Conservation (phyloP, 345 rosid genomes). For the Stellera chamaejasme region DNA sequence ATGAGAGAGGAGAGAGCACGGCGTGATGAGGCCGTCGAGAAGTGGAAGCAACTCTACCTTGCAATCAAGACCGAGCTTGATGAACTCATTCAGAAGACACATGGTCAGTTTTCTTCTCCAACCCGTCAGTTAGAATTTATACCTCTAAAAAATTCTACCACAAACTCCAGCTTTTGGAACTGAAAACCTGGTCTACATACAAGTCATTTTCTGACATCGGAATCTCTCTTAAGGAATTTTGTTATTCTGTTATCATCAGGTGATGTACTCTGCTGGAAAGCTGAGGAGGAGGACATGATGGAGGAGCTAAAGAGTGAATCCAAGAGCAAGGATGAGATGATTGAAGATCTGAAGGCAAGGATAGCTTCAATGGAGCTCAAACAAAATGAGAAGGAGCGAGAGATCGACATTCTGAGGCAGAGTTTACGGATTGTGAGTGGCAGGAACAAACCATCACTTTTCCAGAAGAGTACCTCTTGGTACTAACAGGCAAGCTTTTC, state of each 20-base stretch:
- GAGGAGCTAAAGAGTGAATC: slow-evolving; percentile 55
- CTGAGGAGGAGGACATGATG: slow-evolving; percentile 33
- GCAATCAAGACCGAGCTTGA: slow-evolving; percentile 84
- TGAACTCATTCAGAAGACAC: slow-evolving; percentile 60
- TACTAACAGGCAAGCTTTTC: slow-evolving; percentile 1
- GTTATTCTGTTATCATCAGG: slow-evolving; percentile 17
- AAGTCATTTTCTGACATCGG: background rate
- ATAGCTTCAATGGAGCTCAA: slow-evolving; percentile 38
- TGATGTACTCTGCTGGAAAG: slow-evolving; percentile 33
- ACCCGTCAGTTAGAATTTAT: slow-evolving; percentile 12
- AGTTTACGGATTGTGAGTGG: slow-evolving; percentile 50
- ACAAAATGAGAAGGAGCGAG: slow-evolving; percentile 38
- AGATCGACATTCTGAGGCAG: slow-evolving; percentile 66
- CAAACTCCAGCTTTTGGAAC: background rate
- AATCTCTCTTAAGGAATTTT: background rate
- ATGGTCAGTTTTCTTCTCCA: slow-evolving; percentile 8
- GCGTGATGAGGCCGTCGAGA: slow-evolving; percentile 67
- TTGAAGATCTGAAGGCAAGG: slow-evolving; percentile 33
- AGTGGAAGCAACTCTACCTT: slow-evolving; percentile 78
- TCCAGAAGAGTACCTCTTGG: slow-evolving; percentile 14
- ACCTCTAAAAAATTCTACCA: background rate
- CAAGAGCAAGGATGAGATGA: slow-evolving; percentile 37
- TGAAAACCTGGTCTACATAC: too few relatives aligned
- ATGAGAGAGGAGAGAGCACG: slow-evolving; percentile 60
- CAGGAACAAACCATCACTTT: slow-evolving; percentile 15